phyloP scores from a whole-genome alignment of 768 basidiomycete genomes.

The Leucogyrophana mollusca region DNA sequence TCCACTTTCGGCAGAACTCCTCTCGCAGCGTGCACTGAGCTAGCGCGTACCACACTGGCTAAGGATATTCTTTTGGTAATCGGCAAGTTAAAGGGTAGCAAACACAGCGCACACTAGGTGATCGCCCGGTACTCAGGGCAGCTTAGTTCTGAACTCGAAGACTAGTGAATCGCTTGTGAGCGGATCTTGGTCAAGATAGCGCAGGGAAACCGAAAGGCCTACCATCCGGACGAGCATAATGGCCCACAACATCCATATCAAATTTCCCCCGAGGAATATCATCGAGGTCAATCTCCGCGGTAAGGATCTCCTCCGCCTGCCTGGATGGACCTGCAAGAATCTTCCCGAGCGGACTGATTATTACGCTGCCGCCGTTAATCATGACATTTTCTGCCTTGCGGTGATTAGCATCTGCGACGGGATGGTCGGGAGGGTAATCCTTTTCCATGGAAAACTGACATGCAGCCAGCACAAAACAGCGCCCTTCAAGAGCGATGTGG shows the following conservation, averaged over 20 bases:
- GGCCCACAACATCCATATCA: slow-evolving; percentile 60
- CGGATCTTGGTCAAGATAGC: slow-evolving; percentile 2
- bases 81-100: too few species aligned
- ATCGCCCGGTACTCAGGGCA: background rate
- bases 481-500: slow-evolving; percentile 66
- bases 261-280: slow-evolving; percentile 58
- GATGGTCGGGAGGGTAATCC: slow-evolving; percentile 50
- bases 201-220: slow-evolving; percentile 16
- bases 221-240: slow-evolving; percentile 62
- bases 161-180: slow-evolving; percentile 16
- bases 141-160: slow-evolving; percentile 21
- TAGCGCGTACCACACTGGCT: too few species aligned
- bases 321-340: slow-evolving; percentile 60
- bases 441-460: slow-evolving; percentile 57
- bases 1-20: too few species aligned
- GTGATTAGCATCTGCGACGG: slow-evolving; percentile 36
- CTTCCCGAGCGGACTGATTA: slow-evolving; percentile 55
- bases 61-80: too few species aligned
- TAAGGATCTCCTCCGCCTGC: slow-evolving; percentile 50
- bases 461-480: slow-evolving; percentile 66
- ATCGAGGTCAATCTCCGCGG: slow-evolving; percentile 57
- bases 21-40: too few species aligned
- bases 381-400: slow-evolving; percentile 48
- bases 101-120: too few species aligned
- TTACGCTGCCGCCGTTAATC: slow-evolving; percentile 62